phyloP scores from a whole-genome alignment of 805 yeast species.

The Hanseniaspora lachancei region DNA sequence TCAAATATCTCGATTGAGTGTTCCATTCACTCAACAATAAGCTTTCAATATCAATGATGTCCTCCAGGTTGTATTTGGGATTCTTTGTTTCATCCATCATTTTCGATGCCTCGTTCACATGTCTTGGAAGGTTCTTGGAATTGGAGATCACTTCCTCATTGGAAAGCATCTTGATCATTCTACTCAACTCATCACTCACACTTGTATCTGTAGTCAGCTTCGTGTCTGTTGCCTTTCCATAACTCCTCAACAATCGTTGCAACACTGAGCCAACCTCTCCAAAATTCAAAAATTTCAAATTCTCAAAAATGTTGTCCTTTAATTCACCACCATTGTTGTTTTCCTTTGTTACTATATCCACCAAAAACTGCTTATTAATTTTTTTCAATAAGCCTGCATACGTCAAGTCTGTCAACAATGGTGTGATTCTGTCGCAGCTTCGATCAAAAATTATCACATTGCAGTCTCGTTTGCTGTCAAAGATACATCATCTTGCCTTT shows the following conservation, averaged over 20 bases:
- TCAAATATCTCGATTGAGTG: constrained; percentile 3
- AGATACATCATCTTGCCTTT: neutral
- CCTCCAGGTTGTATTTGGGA: neutral
- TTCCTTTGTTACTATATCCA: constrained; percentile 25
- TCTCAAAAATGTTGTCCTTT: constrained; percentile 10
- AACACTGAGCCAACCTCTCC: constrained; percentile 64
- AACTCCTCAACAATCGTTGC: constrained; percentile 36
- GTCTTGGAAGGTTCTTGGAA: constrained; percentile 9
- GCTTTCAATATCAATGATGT: constrained; percentile 8
- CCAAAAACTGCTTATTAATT: constrained; percentile 36
- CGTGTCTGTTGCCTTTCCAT: constrained; percentile 10
- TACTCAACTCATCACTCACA: constrained; percentile 2
- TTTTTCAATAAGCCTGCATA: constrained; percentile 78
- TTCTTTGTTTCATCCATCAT: constrained; percentile 1
- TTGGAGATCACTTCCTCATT: constrained; percentile 10
- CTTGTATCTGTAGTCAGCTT: neutral
- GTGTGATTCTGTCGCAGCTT: constrained; percentile 57
- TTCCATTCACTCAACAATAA: constrained; percentile 11
- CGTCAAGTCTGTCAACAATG: constrained; percentile 61
- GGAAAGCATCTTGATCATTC: constrained; percentile 6
- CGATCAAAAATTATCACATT: constrained; percentile 74
- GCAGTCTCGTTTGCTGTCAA: constrained; percentile 33
- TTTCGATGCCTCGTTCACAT: constrained; percentile 25
- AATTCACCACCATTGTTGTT: constrained; percentile 25
- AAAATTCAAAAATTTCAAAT: constrained; percentile 57